Conservation (phyloP, 768 basidiomycete species). For the Hortiboletus campestris region DNA sequence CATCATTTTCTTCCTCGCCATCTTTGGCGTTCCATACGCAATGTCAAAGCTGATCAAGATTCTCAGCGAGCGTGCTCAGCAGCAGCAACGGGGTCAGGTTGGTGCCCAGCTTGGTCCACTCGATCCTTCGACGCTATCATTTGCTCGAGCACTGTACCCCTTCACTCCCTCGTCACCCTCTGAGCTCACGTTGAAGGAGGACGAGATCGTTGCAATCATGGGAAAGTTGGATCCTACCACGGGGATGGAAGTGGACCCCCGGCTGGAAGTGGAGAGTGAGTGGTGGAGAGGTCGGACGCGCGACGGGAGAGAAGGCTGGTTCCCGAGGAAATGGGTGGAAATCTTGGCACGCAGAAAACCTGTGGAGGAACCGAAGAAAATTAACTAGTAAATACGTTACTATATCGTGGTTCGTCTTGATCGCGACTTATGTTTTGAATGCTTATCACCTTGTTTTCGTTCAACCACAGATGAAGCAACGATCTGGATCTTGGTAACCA, state of each 20-base stretch:
- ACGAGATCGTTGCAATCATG: slow-evolving; percentile 92
- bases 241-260: slow-evolving; percentile 65
- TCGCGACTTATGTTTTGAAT: background rate
- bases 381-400: slow-evolving; percentile 27
- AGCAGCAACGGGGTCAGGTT: slow-evolving; percentile 41
- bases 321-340: slow-evolving; percentile 88
- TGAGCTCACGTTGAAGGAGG: slow-evolving; percentile 79
- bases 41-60: slow-evolving; percentile 88
- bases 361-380: slow-evolving; percentile 39
- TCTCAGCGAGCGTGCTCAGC: slow-evolving; percentile 61
- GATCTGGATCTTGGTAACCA: too few relatives aligned
- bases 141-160: slow-evolving; percentile 78
- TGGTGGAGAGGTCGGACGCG: slow-evolving; percentile 96
- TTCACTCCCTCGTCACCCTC: slow-evolving; percentile 73
- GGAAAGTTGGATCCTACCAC: slow-evolving; percentile 72
- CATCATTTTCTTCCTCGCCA: slow-evolving; percentile 88
- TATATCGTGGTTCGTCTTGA: background rate
- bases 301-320: slow-evolving; percentile 93
- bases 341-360: slow-evolving; percentile 51
- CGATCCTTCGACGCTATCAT: slow-evolving; percentile 78
- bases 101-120: slow-evolving; percentile 46
- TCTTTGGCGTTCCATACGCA: slow-evolving; percentile 89
- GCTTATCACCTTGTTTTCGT: background rate
- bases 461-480: too few relatives aligned
- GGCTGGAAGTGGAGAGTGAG: slow-evolving; percentile 59